Conservation (phyloP, 2,329 filamentous ascomycete genomes). For the Paracorniculantispora psalliotae region DNA sequence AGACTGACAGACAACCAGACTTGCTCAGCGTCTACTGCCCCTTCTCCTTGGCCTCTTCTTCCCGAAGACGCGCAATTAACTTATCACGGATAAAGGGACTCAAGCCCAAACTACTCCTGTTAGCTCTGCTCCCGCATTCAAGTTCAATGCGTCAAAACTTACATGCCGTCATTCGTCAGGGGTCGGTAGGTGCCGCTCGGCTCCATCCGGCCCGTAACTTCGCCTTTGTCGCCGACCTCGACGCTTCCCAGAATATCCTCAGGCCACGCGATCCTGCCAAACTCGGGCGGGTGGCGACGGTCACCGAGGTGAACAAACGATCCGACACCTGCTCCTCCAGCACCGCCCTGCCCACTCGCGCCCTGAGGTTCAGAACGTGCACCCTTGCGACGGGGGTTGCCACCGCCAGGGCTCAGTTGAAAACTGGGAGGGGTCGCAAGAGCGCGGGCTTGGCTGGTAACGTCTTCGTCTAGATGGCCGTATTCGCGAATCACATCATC, state of each 20-base stretch:
- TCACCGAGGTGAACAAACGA: slow-evolving; percentile 64
- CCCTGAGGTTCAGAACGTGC: slow-evolving; percentile 33
- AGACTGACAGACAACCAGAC: not conserved
- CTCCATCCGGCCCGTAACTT: slow-evolving; percentile 54
- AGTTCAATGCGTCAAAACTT: slow-evolving; percentile 31
- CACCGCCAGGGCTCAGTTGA: slow-evolving; percentile 47
- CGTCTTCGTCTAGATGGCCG: slow-evolving; percentile 51
- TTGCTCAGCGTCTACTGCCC: not conserved
- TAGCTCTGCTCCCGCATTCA: slow-evolving; percentile 16
- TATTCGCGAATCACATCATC: slow-evolving; percentile 51
- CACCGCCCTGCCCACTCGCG: slow-evolving; percentile 56
- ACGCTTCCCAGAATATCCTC: slow-evolving; percentile 67
- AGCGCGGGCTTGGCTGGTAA: slow-evolving; percentile 53
- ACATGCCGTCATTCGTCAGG: slow-evolving; percentile 63
- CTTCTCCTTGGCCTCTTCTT: slow-evolving; percentile 38
- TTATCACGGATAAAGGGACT: slow-evolving; percentile 49
- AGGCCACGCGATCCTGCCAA: slow-evolving; percentile 62
- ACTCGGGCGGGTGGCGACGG: slow-evolving; percentile 58
- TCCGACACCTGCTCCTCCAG: slow-evolving; percentile 54
- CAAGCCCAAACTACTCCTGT: slow-evolving; percentile 42
- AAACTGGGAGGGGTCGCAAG: slow-evolving; percentile 55
- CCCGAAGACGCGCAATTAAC: slow-evolving; percentile 43
- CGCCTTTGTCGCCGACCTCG: slow-evolving; percentile 54
- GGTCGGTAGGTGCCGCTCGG: slow-evolving; percentile 59
- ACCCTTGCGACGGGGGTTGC: slow-evolving; percentile 38